A percentile compares a stretch with the other conserved stretches of the same genome.
Conservation (phyloP, 805 yeast genomes). For the Lipomyces yamadae region DNA sequence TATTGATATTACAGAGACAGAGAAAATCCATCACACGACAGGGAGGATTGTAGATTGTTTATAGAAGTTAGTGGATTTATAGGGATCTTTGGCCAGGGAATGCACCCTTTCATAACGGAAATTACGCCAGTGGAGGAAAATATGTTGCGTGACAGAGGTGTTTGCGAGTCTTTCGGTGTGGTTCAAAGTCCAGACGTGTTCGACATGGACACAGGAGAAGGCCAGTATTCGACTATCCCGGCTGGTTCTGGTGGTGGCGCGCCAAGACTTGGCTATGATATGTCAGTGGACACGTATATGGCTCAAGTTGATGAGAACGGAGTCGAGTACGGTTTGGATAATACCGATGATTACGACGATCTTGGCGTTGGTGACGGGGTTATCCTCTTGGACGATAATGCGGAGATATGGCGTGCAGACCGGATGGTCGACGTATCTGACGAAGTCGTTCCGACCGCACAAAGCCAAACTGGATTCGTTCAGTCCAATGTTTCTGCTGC, state of each 20-base stretch:
- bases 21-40: background rate
- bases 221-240: background rate
- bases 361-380: slow-evolving; percentile 22
- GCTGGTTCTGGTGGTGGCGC: background rate
- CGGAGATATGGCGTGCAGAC: slow-evolving; percentile 11
- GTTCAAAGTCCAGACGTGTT: background rate
- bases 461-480: background rate
- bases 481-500: background rate
- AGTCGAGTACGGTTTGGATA: slow-evolving; percentile 12
- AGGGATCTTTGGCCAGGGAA: background rate
- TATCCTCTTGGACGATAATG: slow-evolving; percentile 24
- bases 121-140: slow-evolving; percentile 3
- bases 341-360: slow-evolving; percentile 27
- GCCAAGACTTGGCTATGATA: background rate
- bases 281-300: background rate
- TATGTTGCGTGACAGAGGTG: slow-evolving; percentile 6
- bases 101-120: slow-evolving; percentile 1
- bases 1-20: background rate
- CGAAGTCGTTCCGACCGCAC: background rate
- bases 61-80: background rate
- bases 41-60: background rate
- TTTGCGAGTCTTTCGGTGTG: background rate
- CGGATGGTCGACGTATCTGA: background rate
- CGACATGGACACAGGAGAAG: background rate
- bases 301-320: slow-evolving; percentile 13